Percentiles rank a stretch among this genome's conserved stretches.
Evolutionary conservation across 495 filamentous ascomycete species (phyloP).

Genomic region (Acidomyces sp.): DNA sequence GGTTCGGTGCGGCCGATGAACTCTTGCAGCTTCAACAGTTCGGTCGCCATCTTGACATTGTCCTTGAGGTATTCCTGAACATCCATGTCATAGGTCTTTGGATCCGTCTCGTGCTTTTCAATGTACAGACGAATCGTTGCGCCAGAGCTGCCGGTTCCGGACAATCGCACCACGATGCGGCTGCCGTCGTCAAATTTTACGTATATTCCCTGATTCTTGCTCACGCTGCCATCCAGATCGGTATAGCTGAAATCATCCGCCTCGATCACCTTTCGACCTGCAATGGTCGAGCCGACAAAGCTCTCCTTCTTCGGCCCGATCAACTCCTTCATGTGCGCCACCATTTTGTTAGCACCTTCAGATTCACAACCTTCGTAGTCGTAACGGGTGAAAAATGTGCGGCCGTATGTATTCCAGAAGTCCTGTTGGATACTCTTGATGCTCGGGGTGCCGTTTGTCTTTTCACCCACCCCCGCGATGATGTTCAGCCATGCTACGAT

Average conservation of each 20-base stretch:
- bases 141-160: slow-evolving; percentile 85
- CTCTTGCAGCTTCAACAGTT: slow-evolving; percentile 79
- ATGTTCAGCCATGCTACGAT: slow-evolving; percentile 97
- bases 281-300: slow-evolving; percentile 71
- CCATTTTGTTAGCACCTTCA: slow-evolving; percentile 78
- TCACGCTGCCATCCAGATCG: slow-evolving; percentile 87
- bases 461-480: slow-evolving; percentile 82
- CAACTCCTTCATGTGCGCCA: slow-evolving; percentile 55
- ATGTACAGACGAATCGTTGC: slow-evolving; percentile 94
- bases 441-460: slow-evolving; percentile 59
- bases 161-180: slow-evolving; percentile 84
- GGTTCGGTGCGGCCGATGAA: slow-evolving; percentile 81
- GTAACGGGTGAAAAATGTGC: slow-evolving; percentile 97
- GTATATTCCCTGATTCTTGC: slow-evolving; percentile 91
- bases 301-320: slow-evolving; percentile 54
- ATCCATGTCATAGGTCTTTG: slow-evolving; percentile 56
- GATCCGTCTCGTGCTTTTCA: slow-evolving; percentile 76
- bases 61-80: slow-evolving; percentile 91
- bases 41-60: slow-evolving; percentile 69
- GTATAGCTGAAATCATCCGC: slow-evolving; percentile 96
- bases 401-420: slow-evolving; percentile 93
- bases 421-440: slow-evolving; percentile 91
- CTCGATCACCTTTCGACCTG: slow-evolving; percentile 68
- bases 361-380: slow-evolving; percentile 93
- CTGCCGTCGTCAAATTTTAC: slow-evolving; percentile 90